These are phyloP conservation scores for Psilocybe mexicana DNA, from an alignment of 1,284 basidiomycete genomes.

Conservation along the genomic window DNA sequence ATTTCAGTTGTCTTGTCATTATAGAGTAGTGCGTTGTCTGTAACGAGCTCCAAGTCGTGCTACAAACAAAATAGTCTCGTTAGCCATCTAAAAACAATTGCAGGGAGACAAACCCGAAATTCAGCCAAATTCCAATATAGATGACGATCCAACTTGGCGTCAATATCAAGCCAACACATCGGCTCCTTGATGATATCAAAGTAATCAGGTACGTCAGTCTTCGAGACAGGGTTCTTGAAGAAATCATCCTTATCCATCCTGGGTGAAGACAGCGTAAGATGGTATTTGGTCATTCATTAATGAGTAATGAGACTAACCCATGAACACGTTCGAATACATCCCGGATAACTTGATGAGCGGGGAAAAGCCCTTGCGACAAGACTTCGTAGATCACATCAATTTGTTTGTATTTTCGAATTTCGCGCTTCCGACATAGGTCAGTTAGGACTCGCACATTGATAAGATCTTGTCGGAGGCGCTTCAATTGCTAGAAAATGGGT, in stretches of 20 bases:
- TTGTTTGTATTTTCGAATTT: constrained; percentile 81
- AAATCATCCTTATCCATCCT: constrained; percentile 66
- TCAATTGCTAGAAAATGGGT: constrained; percentile 56
- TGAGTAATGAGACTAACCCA: constrained; percentile 47
- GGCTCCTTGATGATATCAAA: constrained; percentile 85
- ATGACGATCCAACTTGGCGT: constrained; percentile 75
- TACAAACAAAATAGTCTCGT: constrained; percentile 30
- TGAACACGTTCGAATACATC: constrained; percentile 70
- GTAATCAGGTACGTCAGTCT: constrained; percentile 87
- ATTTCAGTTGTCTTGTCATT: constrained; percentile 78
- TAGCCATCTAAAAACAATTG: background rate
- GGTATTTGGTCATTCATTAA: background rate
- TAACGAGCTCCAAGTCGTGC: constrained; percentile 82
- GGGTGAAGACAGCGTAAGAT: constrained; percentile 40
- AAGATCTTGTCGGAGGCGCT: constrained; percentile 77
- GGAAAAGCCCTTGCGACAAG: constrained; percentile 66
- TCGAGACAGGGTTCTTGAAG: constrained; percentile 84
- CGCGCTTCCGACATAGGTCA: constrained; percentile 78
- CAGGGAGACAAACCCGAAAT: constrained; percentile 65
- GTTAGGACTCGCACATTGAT: constrained; percentile 73
- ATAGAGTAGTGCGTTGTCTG: constrained; percentile 87
- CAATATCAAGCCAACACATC: constrained; percentile 89
- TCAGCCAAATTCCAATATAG: constrained; percentile 75
- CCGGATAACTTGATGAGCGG: constrained; percentile 64
- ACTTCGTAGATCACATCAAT: constrained; percentile 71